Evolutionary conservation across 2,329 filamentous ascomycete genomes (phyloP), one percentile per base, ranked within the genome.

Genomic region (Daldinia sp.): DNA sequence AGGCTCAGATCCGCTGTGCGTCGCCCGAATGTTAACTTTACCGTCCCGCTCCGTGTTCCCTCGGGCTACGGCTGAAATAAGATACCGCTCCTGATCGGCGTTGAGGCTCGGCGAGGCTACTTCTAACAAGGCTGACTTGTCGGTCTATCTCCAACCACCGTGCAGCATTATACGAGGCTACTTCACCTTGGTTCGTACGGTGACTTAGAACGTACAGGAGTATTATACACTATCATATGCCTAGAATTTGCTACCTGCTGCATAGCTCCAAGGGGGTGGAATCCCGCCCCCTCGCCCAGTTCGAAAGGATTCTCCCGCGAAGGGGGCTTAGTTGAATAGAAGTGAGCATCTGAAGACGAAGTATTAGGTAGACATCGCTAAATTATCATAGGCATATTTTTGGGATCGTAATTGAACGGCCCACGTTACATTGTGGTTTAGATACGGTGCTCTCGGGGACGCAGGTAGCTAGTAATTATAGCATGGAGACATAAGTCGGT

Each of bases 41-140:
- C 46, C 41, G 46, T 50, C 60, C 65, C 60, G 54, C n/a, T 50
- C 58, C 53, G 46, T 53, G 28, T 33, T 59, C 41, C 12, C 30
- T 46, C 28, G 28, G 39, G 26, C 35, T 41, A 53, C 20, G 56
- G 59, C 56, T 51, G 26, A 39, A 54, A 42, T 23, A 15, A 54
- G 46, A 58, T 12, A 12, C 53, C 51, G 48, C 57, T 30, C 46
- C 56, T 65, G 54, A 51, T 71, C 68, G 69, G 33, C 53, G 9
- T 39, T 53, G 67, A 56, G 63, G 63, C 67, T 66, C 59, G 57
- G 42, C 15, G 44, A 60, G 55, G 60, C 60, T 62, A 9, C 44
- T 46, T 20, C 39, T 30, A 30, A 6, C 28, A 20, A 67, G 68
- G 66, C 64, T 71, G 60, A 69, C 30, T 65, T 48, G 48, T 67